Conservation (phyloP, 2,329 filamentous ascomycete species). For the Exserohilum turcica region DNA sequence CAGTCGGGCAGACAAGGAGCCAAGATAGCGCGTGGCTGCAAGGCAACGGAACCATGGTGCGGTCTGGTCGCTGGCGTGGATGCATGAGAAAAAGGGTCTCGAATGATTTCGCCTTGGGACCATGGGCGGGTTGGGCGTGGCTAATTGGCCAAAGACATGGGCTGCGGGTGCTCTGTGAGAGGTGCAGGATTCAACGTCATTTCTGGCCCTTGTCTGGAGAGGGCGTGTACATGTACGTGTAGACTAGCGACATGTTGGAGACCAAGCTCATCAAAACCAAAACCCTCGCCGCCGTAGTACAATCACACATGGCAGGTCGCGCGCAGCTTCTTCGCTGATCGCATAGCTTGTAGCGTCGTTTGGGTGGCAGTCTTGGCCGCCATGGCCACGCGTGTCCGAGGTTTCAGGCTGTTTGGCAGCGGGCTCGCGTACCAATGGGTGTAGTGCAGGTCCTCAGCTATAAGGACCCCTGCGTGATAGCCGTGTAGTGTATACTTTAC, state of each 20-base stretch:
- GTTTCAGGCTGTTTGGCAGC: constrained; percentile 6
- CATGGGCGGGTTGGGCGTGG: background rate
- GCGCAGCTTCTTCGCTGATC: background rate
- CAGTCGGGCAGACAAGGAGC: background rate
- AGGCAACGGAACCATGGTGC: background rate
- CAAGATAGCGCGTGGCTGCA: background rate
- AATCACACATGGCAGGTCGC: no score
- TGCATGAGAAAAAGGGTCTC: background rate
- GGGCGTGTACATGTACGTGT: no score
- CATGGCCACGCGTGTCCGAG: constrained; percentile 2
- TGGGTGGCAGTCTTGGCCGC: background rate
- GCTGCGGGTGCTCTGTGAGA: background rate
- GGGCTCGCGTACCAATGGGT: no score
- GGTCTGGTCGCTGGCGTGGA: background rate
- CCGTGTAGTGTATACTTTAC: no score
- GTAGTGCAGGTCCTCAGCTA: background rate
- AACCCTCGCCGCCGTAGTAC: no score
- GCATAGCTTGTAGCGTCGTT: no score
- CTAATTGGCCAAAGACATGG: background rate
- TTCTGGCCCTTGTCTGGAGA: background rate
- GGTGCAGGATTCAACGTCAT: background rate
- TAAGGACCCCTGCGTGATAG: background rate
- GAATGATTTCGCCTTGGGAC: background rate
- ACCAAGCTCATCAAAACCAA: background rate
- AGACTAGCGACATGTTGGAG: background rate